Evolutionary conservation across 169 alveolate species (phyloP).

Genomic region (Cryptosporidium muris): DNA sequence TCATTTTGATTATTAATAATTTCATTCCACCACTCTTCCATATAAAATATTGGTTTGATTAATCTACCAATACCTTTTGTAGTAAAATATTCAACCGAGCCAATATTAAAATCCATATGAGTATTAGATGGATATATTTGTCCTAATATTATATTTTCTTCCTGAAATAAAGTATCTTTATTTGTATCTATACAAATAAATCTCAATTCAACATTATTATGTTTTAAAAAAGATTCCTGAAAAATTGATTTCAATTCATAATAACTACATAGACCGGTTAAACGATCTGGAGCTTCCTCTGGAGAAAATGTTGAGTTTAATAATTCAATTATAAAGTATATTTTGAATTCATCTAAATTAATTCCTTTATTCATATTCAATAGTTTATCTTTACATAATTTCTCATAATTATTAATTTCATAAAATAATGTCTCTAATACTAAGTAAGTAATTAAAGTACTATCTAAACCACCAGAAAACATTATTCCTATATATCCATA

Average conservation of each 20-base stretch:
- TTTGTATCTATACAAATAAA: constrained; percentile 38
- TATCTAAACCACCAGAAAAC: constrained; percentile 73
- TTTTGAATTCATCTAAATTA: neutral
- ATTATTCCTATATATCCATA: constrained; percentile 47
- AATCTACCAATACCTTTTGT: constrained; percentile 44
- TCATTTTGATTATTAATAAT: constrained; percentile 6
- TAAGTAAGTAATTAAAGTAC: constrained; percentile 50
- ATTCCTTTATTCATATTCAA: neutral
- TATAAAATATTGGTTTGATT: constrained; percentile 1
- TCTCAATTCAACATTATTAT: constrained; percentile 30
- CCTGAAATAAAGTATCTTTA: neutral
- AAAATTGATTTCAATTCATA: constrained; percentile 34
- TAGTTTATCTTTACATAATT: neutral
- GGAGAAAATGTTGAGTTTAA: constrained; percentile 51
- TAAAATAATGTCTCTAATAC: constrained; percentile 45
- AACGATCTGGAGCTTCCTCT: constrained; percentile 66
- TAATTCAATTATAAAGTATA: constrained; percentile 40
- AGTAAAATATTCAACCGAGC: constrained; percentile 62
- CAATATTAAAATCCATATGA: constrained; percentile 72
- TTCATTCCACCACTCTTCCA: constrained; percentile 58
- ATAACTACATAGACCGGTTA: constrained; percentile 48
- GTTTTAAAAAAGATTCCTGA: neutral
- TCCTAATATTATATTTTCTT: constrained; percentile 27
- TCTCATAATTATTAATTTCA: neutral
- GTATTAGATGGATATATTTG: constrained; percentile 52